Evolutionary conservation across 345 rosid genomes (phyloP).

Genomic region (Conringia planisiliqua): DNA sequence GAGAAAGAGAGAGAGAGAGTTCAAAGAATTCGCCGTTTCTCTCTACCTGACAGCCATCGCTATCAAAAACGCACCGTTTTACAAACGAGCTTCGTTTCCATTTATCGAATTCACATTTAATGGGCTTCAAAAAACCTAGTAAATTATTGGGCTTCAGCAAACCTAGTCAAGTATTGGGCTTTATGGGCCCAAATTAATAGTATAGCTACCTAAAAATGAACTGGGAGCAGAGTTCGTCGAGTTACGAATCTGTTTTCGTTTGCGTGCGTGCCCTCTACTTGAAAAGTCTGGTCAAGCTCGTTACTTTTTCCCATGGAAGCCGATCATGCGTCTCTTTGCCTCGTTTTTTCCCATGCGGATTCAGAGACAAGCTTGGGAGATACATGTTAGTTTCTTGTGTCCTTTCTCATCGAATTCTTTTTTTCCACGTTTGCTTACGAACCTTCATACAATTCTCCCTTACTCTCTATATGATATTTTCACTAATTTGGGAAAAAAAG

Average conservation of each 20-base stretch:
- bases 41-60: conserved; percentile 15
- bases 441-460: no score
- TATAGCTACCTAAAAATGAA: not conserved
- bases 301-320: not conserved
- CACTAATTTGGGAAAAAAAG: no score
- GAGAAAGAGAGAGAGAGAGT: conserved; percentile 3
- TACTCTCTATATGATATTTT: no score
- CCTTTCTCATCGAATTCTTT: no score
- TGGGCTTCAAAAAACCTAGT: not conserved
- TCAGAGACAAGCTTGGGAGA: no score
- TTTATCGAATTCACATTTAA: not conserved
- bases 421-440: no score
- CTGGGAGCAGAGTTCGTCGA: not conserved
- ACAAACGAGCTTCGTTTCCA: not conserved
- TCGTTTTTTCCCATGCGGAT: not conserved
- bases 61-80: not conserved
- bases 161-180: not conserved
- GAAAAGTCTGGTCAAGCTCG: not conserved
- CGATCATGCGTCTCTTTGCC: not conserved
- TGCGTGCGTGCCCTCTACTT: no score
- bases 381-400: no score
- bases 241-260: no score
- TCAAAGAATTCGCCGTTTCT: not conserved
- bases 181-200: not conserved
- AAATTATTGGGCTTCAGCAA: not conserved